These are phyloP conservation scores for Ilyonectria sp. DNA, from an alignment of 2,329 filamentous ascomycete genomes.

Conservation along the genomic window DNA sequence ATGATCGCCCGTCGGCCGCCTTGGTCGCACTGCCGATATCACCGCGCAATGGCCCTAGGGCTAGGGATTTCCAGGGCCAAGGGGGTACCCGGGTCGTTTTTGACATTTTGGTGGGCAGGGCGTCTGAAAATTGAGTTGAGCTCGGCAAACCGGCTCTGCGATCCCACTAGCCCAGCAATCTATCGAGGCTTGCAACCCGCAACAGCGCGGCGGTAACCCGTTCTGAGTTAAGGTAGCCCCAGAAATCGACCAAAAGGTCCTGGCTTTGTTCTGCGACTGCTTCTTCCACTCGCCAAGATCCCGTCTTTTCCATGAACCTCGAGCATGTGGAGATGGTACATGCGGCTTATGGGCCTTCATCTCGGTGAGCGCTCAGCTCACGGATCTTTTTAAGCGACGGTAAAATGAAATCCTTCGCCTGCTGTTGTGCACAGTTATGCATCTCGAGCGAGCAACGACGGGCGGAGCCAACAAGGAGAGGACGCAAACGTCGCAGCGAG, in stretches of 20 bases:
- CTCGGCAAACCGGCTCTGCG: slow-evolving; percentile 31
- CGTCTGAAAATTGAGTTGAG: slow-evolving; percentile 33
- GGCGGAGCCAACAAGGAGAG: slow-evolving; percentile 3
- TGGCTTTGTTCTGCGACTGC: background rate
- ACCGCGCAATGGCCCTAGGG: slow-evolving; percentile 13
- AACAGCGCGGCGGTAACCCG: slow-evolving; percentile 21
- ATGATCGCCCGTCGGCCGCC: slow-evolving; percentile 13
- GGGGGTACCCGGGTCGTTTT: slow-evolving; percentile 19
- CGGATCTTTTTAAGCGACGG: background rate
- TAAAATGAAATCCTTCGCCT: background rate
- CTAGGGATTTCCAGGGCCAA: slow-evolving; percentile 5
- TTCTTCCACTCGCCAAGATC: slow-evolving; percentile 2
- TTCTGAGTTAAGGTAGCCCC: slow-evolving; percentile 7
- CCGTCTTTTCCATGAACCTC: slow-evolving; percentile 14
- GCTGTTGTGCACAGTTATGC: background rate
- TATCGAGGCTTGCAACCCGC: slow-evolving; percentile 14
- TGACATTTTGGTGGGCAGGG: slow-evolving; percentile 22
- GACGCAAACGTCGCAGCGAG: slow-evolving; percentile 8
- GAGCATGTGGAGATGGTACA: slow-evolving; percentile 10
- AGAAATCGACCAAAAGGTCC: background rate
- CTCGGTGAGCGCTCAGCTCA: slow-evolving; percentile 7
- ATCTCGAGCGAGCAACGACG: background rate
- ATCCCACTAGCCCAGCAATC: slow-evolving; percentile 25
- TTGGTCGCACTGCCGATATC: slow-evolving; percentile 14
- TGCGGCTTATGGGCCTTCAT: slow-evolving; percentile 20